These are phyloP conservation scores for Nicotiana attenuata DNA, from an alignment of 257 asterid genomes.

Conservation along the genomic window DNA sequence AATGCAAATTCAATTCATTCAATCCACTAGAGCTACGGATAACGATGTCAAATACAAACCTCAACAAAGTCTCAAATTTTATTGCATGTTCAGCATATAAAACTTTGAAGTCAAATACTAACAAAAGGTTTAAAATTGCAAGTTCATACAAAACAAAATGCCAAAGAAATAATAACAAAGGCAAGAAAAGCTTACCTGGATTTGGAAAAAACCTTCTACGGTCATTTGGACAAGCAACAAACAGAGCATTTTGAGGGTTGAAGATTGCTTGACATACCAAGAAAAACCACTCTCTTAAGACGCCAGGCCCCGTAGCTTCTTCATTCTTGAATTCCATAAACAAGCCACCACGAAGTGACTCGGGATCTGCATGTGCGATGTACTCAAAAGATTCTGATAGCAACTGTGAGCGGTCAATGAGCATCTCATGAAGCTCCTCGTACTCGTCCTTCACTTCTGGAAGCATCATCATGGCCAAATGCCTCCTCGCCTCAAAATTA, in stretches of 20 bases:
- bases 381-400: constrained; percentile 79
- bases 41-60: not conserved
- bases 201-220: constrained; percentile 93
- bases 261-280: constrained; percentile 87
- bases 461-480: constrained; percentile 71
- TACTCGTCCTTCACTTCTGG: constrained; percentile 83
- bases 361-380: constrained; percentile 55
- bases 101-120: not conserved
- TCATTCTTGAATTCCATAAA: constrained; percentile 96
- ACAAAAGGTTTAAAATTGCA: not conserved
- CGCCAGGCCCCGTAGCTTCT: constrained; percentile 99
- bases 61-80: not conserved
- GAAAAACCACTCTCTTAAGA: constrained; percentile 92
- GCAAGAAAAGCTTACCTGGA: constrained; percentile 54
- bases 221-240: constrained; percentile 87
- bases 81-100: not conserved
- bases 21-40: not conserved
- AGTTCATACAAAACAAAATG: not conserved
- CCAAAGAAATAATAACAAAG: not conserved
- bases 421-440: constrained; percentile 91
- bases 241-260: constrained; percentile 89
- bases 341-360: constrained; percentile 69
- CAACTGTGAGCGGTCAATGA: constrained; percentile 80
- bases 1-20: constrained; percentile 1
- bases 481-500: constrained; percentile 79